Conservation (phyloP, 2,329 filamentous ascomycete species). For the Apiospora aurea region DNA sequence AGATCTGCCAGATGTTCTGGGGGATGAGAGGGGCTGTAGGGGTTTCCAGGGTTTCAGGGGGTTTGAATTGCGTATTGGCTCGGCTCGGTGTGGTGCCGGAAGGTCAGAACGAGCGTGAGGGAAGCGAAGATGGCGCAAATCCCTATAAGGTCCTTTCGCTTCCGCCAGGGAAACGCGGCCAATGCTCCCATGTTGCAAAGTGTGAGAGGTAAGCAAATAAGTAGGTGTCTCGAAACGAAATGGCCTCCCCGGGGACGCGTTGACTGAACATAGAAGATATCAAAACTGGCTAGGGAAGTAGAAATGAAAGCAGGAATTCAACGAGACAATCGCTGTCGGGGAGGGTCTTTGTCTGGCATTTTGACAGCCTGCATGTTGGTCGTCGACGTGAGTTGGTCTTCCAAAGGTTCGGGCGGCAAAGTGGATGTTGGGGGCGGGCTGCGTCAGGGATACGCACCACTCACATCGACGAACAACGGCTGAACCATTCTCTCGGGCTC, state of each 20-base stretch:
- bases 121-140: neutral
- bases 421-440: neutral
- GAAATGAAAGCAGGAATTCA: neutral
- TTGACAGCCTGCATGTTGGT: no score
- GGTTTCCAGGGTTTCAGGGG: neutral
- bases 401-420: neutral
- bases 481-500: constrained; percentile 6
- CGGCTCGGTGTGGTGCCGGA: neutral
- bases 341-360: no score
- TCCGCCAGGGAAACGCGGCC: constrained; percentile 1
- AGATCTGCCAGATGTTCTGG: constrained; percentile 40
- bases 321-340: neutral
- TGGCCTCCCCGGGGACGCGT: neutral
- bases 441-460: neutral
- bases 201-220: neutral
- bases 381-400: no score
- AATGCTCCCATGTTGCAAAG: neutral
- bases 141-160: neutral
- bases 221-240: neutral
- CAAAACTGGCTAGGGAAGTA: neutral
- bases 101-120: neutral
- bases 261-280: neutral
- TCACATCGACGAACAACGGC: neutral
- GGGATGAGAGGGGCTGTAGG: constrained; percentile 29
- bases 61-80: neutral